Conservation (phyloP, 352 stramenopile species). For the Globisporangium irregulare region DNA sequence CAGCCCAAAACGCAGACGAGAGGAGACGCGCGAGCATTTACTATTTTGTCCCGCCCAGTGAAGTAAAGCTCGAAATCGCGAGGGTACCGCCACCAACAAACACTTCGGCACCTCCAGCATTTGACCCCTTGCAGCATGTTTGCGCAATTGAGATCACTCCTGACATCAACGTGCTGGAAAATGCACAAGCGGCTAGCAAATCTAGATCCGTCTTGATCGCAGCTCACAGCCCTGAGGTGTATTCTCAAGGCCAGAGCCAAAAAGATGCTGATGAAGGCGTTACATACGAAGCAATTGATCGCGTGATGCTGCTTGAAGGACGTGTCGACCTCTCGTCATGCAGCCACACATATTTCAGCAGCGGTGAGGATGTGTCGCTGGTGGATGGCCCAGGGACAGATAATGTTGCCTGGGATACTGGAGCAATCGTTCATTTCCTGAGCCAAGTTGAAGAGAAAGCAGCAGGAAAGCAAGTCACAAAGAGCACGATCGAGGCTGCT, state of each 20-base stretch:
- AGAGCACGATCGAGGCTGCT: not conserved
- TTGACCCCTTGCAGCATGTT: constrained; percentile 33
- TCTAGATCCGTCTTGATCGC: not conserved
- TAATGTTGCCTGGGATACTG: not conserved
- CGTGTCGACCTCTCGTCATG: not conserved
- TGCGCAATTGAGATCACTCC: constrained; percentile 31
- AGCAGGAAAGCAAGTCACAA: not conserved
- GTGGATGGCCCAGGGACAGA: not conserved
- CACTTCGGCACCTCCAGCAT: constrained; percentile 8
- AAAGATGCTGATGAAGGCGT: not conserved
- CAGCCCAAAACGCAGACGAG: constrained; percentile 11
- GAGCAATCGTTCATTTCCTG: not conserved
- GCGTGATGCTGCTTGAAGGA: constrained; percentile 16
- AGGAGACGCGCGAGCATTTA: constrained; percentile 19
- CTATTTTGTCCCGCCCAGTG: constrained; percentile 28
- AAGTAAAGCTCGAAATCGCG: not conserved
- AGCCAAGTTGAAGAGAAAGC: not conserved
- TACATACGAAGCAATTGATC: not conserved
- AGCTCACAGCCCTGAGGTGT: not conserved
- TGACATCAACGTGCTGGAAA: constrained; percentile 16
- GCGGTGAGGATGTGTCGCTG: not conserved
- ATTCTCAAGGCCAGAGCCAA: not conserved
- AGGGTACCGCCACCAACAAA: not conserved
- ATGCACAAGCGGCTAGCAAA: not conserved
- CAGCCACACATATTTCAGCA: not conserved